These are phyloP conservation scores for Penicillium taxi DNA, from an alignment of 495 filamentous ascomycete species.

Conservation along the genomic window DNA sequence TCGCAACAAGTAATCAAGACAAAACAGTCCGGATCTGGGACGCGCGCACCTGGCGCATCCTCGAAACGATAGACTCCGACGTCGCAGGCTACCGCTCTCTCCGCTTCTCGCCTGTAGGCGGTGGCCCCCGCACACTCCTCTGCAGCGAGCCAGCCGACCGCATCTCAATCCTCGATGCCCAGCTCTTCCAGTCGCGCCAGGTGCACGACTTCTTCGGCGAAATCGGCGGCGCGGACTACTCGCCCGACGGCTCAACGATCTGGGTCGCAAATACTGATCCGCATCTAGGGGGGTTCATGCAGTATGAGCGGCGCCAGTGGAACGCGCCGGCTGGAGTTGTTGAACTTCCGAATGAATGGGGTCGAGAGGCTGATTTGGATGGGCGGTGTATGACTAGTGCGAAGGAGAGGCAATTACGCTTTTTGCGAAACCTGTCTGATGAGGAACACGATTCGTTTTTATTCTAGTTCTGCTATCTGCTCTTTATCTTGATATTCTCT, in stretches of 20 bases:
- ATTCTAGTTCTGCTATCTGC: conserved; percentile 9
- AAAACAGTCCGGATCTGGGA: conserved; percentile 80
- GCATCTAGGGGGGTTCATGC: conserved; percentile 70
- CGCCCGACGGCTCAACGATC: conserved; percentile 62
- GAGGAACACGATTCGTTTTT: conserved; percentile 32
- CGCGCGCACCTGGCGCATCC: conserved; percentile 59
- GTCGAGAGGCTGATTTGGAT: conserved; percentile 27
- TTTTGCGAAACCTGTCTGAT: conserved; percentile 27
- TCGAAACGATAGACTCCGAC: conserved; percentile 61
- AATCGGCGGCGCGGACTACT: conserved; percentile 67
- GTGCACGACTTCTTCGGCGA: conserved; percentile 81
- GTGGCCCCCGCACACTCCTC: conserved; percentile 64
- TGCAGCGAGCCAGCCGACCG: conserved; percentile 80
- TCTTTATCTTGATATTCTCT: conserved; percentile 1
- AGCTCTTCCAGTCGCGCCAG: conserved; percentile 58
- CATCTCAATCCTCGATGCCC: conserved; percentile 69
- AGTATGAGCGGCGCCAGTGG: conserved; percentile 56
- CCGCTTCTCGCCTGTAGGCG: conserved; percentile 72
- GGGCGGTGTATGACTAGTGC: conserved; percentile 25
- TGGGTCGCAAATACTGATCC: conserved; percentile 69
- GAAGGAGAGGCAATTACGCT: conserved; percentile 28
- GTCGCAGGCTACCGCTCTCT: conserved; percentile 73
- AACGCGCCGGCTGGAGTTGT: conserved; percentile 22
- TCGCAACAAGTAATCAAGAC: conserved; percentile 90
- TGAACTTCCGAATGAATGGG: conserved; percentile 33